Conservation (phyloP, 106 monocot species). For the Dioscorea alata region DNA sequence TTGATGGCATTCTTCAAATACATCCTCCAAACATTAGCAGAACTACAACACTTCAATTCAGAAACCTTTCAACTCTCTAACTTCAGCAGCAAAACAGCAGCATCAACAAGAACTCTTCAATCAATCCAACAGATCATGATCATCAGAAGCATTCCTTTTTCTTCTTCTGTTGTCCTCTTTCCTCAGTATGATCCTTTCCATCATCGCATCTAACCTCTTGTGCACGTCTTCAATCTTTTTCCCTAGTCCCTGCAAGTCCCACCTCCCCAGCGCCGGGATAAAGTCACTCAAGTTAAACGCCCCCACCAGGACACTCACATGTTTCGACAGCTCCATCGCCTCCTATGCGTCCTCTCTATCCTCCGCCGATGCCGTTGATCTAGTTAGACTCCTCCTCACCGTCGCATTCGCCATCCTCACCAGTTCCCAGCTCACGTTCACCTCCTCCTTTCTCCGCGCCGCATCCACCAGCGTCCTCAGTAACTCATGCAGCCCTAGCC, state of each 20-base stretch:
- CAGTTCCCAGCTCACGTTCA: constrained; percentile 11
- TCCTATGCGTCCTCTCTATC: constrained; percentile 5
- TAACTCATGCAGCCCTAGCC: neutral
- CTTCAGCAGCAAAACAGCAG: too few relatives aligned
- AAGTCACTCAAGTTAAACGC: constrained; percentile 13
- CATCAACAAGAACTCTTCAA: too few relatives aligned
- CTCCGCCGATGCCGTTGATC: neutral
- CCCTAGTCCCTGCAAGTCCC: constrained; percentile 26
- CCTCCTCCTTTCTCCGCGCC: neutral
- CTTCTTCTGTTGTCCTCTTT: constrained; percentile 20
- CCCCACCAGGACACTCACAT: constrained; percentile 13
- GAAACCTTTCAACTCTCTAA: too few relatives aligned
- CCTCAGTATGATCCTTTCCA: constrained; percentile 24
- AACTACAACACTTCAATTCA: too few relatives aligned
- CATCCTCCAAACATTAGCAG: too few relatives aligned
- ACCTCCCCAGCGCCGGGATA: constrained; percentile 8
- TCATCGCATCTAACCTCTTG: constrained; percentile 19
- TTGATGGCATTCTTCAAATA: too few relatives aligned
- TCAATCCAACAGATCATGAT: too few relatives aligned
- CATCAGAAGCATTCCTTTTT: neutral
- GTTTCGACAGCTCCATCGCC: constrained; percentile 14
- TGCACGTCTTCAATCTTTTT: constrained; percentile 14
- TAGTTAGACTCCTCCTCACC: neutral
- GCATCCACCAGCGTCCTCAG: neutral
- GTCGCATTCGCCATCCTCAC: constrained; percentile 10